Evolutionary conservation across 1,284 basidiomycete genomes (phyloP).

Genomic region (Melampsora americana): DNA sequence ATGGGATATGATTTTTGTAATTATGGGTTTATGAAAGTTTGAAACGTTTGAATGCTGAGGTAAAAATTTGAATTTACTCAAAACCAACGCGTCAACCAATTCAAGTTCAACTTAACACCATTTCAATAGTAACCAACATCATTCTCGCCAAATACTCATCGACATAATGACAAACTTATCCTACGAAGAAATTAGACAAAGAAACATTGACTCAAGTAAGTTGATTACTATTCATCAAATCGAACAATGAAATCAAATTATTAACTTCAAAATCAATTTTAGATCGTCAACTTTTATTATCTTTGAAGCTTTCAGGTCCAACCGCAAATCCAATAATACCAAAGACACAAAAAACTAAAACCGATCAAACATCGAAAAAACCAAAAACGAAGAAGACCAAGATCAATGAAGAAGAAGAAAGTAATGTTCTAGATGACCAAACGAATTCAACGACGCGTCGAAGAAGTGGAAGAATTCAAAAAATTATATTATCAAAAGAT

Average conservation of each 20-base stretch:
- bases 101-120: too few relatives aligned
- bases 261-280: not conserved
- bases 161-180: not conserved
- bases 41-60: too few relatives aligned
- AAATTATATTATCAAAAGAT: not conserved
- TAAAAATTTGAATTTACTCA: too few relatives aligned
- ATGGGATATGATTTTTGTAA: too few relatives aligned
- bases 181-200: slow-evolving; percentile 37
- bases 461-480: slow-evolving; percentile 22
- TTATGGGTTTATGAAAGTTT: too few relatives aligned
- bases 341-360: not conserved
- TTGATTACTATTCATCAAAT: not conserved
- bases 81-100: too few relatives aligned
- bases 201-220: slow-evolving; percentile 41
- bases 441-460: not conserved
- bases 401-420: not conserved
- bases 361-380: not conserved
- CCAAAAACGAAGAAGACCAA: not conserved
- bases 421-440: not conserved
- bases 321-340: slow-evolving; percentile 10
- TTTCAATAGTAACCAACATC: too few relatives aligned
- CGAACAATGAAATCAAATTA: not conserved
- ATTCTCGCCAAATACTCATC: too few relatives aligned
- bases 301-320: slow-evolving; percentile 37
- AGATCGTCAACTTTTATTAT: slow-evolving; percentile 36